Evolutionary conservation across 208 protist species (phyloP).

Genomic region (Trypanosoma boissoni): DNA sequence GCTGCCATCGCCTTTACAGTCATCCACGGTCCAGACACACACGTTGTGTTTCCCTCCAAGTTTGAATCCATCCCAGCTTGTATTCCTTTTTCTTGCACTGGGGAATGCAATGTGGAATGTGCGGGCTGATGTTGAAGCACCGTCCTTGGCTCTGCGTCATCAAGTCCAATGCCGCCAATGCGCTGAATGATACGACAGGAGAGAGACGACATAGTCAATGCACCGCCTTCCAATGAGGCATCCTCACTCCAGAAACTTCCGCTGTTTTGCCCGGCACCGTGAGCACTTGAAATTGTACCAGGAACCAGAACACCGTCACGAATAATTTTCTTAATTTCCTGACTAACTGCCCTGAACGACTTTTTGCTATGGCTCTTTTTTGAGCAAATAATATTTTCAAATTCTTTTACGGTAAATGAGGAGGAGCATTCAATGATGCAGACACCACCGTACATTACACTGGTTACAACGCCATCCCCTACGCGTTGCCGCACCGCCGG

Average conservation of each 20-base stretch:
- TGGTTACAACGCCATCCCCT: slow-evolving; percentile 83
- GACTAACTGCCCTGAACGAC: slow-evolving; percentile 10
- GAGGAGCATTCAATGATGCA: slow-evolving; percentile 63
- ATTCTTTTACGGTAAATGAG: slow-evolving; percentile 24
- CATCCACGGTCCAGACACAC: slow-evolving; percentile 64
- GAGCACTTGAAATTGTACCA: not conserved
- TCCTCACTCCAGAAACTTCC: not conserved
- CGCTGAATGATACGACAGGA: slow-evolving; percentile 15
- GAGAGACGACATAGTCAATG: not conserved
- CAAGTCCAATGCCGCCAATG: slow-evolving; percentile 7
- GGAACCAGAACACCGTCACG: not conserved
- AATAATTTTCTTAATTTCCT: slow-evolving; percentile 1
- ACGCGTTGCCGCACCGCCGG: slow-evolving; percentile 28
- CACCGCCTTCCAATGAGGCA: not conserved
- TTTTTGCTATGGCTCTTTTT: slow-evolving; percentile 9
- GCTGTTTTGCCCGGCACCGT: not conserved
- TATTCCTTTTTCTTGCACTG: no score
- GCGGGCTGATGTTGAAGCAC: no score
- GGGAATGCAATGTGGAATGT: not conserved
- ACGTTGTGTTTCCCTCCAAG: slow-evolving; percentile 34
- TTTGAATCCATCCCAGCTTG: slow-evolving; percentile 27
- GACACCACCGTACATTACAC: slow-evolving; percentile 83
- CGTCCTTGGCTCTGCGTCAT: not conserved
- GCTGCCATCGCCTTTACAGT: slow-evolving; percentile 42
- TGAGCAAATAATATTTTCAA: slow-evolving; percentile 38